Percentiles rank a stretch among this genome's conserved stretches.
phyloP scores from a whole-genome alignment of 305 asterid genomes.

The Fraxinus sp. region DNA sequence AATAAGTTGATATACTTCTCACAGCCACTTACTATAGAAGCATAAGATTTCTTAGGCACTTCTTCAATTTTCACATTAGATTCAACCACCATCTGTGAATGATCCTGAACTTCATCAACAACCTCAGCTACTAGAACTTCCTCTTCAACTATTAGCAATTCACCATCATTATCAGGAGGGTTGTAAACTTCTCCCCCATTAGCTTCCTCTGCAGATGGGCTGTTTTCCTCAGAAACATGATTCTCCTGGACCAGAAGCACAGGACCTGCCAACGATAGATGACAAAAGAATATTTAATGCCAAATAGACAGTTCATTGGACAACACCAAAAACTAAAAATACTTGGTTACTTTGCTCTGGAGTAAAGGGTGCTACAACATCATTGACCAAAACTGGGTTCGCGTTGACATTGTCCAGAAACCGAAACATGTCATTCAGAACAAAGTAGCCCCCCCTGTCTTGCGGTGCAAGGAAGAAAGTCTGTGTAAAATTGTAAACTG shows the following conservation, averaged over 20 bases:
- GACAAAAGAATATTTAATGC: not conserved
- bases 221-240: conserved; percentile 41
- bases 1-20: not conserved
- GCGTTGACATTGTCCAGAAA: conserved; percentile 41
- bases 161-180: conserved; percentile 54
- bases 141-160: conserved; percentile 45
- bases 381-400: conserved; percentile 34
- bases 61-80: conserved; percentile 56
- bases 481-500: conserved; percentile 58
- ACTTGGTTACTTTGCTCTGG: conserved; percentile 47
- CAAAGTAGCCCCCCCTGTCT: conserved; percentile 62
- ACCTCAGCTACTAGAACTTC: conserved; percentile 69
- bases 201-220: conserved; percentile 46
- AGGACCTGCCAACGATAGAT: conserved; percentile 23
- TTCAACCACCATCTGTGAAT: conserved; percentile 41
- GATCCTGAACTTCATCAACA: conserved; percentile 57
- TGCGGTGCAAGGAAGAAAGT: conserved; percentile 82
- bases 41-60: conserved; percentile 66
- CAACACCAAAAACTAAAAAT: not conserved
- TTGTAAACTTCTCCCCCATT: conserved; percentile 46
- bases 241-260: conserved; percentile 40
- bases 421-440: conserved; percentile 70
- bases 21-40: conserved; percentile 57
- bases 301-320: conserved; percentile 3
- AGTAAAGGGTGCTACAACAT: conserved; percentile 36